These are phyloP conservation scores for Aphanomyces invadans DNA, from an alignment of 352 stramenopile genomes.

Conservation along the genomic window DNA sequence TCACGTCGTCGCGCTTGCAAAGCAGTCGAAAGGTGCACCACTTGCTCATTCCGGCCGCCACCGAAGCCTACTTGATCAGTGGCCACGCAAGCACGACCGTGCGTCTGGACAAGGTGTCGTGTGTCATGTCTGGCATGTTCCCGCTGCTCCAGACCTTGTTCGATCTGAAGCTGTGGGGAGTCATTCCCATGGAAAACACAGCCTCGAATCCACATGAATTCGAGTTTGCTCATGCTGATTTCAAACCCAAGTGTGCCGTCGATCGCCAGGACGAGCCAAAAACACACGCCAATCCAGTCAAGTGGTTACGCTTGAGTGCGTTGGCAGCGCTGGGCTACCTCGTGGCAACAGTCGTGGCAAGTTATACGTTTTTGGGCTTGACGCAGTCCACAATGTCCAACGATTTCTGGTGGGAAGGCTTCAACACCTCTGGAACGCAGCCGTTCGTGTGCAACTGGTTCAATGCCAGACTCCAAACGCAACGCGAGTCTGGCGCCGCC, in stretches of 20 bases:
- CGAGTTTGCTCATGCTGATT: neutral
- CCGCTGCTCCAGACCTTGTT: neutral
- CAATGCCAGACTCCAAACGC: too few relatives aligned
- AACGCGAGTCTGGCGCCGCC: too few relatives aligned
- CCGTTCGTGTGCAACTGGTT: too few relatives aligned
- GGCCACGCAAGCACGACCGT: neutral
- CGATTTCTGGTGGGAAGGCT: conserved; percentile 16
- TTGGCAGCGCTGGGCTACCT: neutral
- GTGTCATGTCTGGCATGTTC: neutral
- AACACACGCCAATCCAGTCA: too few relatives aligned
- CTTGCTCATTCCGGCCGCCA: neutral
- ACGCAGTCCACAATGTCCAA: neutral
- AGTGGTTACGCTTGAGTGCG: neutral
- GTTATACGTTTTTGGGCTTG: neutral
- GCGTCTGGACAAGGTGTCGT: neutral
- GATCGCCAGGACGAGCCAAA: neutral
- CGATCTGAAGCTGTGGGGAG: neutral
- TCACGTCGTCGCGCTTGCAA: neutral
- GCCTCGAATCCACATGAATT: neutral
- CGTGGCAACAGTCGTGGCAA: neutral
- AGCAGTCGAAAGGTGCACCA: neutral
- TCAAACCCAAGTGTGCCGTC: neutral
- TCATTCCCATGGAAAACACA: neutral
- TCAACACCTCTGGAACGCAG: too few relatives aligned
- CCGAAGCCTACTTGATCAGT: neutral